Evolutionary conservation across 2,329 filamentous ascomycete species (phyloP).

Genomic region (Fusarium sp.): DNA sequence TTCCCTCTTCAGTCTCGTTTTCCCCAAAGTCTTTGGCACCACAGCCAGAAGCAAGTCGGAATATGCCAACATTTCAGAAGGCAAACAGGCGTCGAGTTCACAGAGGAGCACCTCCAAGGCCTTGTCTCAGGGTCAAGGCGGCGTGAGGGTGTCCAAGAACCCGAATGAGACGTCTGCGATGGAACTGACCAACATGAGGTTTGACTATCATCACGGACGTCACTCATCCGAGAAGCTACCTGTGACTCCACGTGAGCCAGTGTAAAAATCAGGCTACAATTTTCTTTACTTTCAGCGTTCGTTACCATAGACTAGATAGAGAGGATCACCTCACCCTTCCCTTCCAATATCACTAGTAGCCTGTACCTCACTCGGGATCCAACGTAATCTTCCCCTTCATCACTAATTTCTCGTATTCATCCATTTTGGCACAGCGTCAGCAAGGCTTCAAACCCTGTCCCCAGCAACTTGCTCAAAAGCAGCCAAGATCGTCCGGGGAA

Average conservation of each 20-base stretch:
- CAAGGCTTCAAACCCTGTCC: background rate
- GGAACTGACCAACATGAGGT: conserved; percentile 4
- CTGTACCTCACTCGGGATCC: background rate
- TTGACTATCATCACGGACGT: background rate
- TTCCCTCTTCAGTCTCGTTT: conserved; percentile 24
- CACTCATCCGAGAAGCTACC: conserved; percentile 3
- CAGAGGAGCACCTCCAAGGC: background rate
- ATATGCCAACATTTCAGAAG: conserved; percentile 28
- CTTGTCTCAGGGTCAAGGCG: background rate
- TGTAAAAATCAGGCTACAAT: background rate
- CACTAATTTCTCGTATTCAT: background rate
- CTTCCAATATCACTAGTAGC: background rate
- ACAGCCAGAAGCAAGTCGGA: conserved; percentile 15
- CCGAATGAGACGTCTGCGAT: background rate
- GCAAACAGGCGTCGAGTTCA: background rate
- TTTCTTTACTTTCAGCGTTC: background rate
- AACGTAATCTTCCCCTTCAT: background rate
- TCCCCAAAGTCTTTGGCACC: conserved; percentile 27
- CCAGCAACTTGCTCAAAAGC: background rate
- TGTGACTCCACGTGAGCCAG: conserved; percentile 2
- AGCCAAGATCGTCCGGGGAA: conserved; percentile 2
- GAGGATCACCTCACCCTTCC: background rate
- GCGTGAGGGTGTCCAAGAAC: background rate
- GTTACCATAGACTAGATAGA: background rate
- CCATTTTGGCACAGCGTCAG: background rate